Base-by-base conservation (phyloP, 192 early-diverging fungal species). In the Podila horticola region DNA sequence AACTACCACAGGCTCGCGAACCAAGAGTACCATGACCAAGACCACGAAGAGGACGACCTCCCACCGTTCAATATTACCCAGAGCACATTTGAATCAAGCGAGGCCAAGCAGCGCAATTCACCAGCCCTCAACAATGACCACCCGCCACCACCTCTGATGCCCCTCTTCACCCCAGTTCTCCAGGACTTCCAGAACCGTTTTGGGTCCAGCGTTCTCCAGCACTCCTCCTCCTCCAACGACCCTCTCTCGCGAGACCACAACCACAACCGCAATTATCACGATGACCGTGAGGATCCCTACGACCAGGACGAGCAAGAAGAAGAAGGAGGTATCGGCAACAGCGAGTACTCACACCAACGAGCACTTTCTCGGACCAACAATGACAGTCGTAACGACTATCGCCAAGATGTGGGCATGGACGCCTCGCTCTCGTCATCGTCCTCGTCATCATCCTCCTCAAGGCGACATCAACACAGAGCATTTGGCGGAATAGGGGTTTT, bases 161-260 rank as follows among this genome's bases (percentile, higher is more conserved):
- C 77, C 2, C 63, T 81, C 52, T 81, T 81, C 57, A 81, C 77
- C 3, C 77, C 77, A 5, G 77, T 81, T 29, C 67, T 81, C 5
- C 70, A 81, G 58, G 71, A 72, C 62, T 81, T 81, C 60, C 77
- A 81, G 31, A 58, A 65, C 38, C 71, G 67, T 30, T 81, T 52
- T 41, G 77, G 77, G 20, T 73, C 77, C 31, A 64, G 50, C 26
- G 64, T 58, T 33, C 67, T 81, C 22, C 62, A 68, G 11, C 52
- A 64, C n/a, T 24, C n/a, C 4, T 26, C 51, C 22, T 19, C 20
- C 52, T 24, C 20, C 52, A 17, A 51, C 11, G 60, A 64, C 51
- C 22, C 36, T 30, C 70, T 57, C 3, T 45, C 41, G 41, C 41
- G 11, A 12, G 33, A 64, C 58, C 24, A 72, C 20, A 49, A 45